A percentile compares a stretch with the other conserved stretches of the same genome.
These are phyloP conservation scores for Halophytophthora batemanensis DNA, from an alignment of 352 stramenopile species.

Conservation along the genomic window DNA sequence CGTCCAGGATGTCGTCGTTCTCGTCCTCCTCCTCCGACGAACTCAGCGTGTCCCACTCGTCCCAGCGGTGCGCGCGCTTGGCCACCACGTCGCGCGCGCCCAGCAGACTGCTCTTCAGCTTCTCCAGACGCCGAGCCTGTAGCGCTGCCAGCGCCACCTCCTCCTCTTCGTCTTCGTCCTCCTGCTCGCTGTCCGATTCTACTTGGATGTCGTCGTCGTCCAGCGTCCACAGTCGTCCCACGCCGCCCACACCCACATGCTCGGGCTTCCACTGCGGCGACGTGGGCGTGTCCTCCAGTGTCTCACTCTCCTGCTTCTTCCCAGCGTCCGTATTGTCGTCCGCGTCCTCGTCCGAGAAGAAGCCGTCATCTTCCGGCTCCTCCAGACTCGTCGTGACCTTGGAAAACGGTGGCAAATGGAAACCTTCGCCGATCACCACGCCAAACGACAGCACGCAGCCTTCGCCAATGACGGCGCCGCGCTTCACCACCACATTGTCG, in stretches of 20 bases:
- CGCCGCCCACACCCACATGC: constrained; percentile 66
- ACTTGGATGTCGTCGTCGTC: constrained; percentile 82
- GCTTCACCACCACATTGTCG: constrained; percentile 74
- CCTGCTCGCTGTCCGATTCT: constrained; percentile 57
- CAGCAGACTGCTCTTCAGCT: constrained; percentile 71
- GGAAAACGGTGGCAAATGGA: constrained; percentile 62
- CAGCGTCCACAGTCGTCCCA: constrained; percentile 78
- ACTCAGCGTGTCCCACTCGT: constrained; percentile 78
- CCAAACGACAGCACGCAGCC: constrained; percentile 80
- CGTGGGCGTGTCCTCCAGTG: not conserved
- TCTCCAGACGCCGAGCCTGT: constrained; percentile 40
- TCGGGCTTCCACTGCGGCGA: constrained; percentile 53
- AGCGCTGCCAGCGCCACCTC: constrained; percentile 26
- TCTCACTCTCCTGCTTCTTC: constrained; percentile 3
- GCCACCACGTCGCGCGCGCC: constrained; percentile 60
- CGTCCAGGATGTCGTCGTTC: constrained; percentile 48
- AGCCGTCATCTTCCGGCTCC: constrained; percentile 64
- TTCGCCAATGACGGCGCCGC: constrained; percentile 64
- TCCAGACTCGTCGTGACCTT: constrained; percentile 72
- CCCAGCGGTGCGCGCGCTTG: constrained; percentile 56
- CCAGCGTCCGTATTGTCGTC: constrained; percentile 12
- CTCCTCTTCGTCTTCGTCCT: constrained; percentile 44
- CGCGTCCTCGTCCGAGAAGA: constrained; percentile 66
- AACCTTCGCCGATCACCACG: constrained; percentile 78
- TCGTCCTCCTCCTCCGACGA: constrained; percentile 79